phyloP scores from a whole-genome alignment of 805 yeast genomes.

The Hyphopichia homilentoma region DNA sequence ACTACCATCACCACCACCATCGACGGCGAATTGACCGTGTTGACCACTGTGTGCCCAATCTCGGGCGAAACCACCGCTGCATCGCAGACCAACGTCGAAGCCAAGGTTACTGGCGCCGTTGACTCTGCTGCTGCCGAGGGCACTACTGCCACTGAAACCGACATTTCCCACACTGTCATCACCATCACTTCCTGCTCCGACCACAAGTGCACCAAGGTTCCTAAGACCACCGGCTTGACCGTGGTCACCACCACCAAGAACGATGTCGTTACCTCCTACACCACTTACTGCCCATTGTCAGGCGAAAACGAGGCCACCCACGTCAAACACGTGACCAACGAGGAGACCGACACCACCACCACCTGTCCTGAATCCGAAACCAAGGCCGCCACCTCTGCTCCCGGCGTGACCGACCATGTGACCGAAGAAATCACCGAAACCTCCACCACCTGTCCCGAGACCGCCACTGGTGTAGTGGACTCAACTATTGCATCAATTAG shows the following conservation, averaged over 20 bases:
- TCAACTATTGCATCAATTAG: not conserved
- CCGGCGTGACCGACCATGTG: not conserved
- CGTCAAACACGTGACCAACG: no score
- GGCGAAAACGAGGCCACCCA: constrained; percentile 3
- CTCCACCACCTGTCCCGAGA: constrained; percentile 2
- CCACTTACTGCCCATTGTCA: constrained; percentile 16
- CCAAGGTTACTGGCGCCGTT: constrained; percentile 8
- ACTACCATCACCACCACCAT: constrained; percentile 35
- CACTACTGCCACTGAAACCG: constrained; percentile 11
- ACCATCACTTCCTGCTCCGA: constrained; percentile 38
- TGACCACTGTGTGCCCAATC: constrained; percentile 29
- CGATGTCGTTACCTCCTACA: constrained; percentile 13
- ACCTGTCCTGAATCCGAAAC: constrained; percentile 3
- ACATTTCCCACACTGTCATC: constrained; percentile 21
- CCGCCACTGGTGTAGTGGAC: constrained; percentile 2
- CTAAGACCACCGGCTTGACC: constrained; percentile 32
- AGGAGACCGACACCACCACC: constrained; percentile 5
- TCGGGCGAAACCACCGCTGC: constrained; percentile 7
- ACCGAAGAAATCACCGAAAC: constrained; percentile 1
- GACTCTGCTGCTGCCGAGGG: constrained; percentile 11
- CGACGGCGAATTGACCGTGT: constrained; percentile 37
- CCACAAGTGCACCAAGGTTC: constrained; percentile 23
- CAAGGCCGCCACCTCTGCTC: constrained; percentile 3
- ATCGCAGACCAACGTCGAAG: constrained; percentile 7
- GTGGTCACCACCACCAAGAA: constrained; percentile 13